phyloP scores from a whole-genome alignment of 805 yeast species.

The Candida mattraensis region DNA sequence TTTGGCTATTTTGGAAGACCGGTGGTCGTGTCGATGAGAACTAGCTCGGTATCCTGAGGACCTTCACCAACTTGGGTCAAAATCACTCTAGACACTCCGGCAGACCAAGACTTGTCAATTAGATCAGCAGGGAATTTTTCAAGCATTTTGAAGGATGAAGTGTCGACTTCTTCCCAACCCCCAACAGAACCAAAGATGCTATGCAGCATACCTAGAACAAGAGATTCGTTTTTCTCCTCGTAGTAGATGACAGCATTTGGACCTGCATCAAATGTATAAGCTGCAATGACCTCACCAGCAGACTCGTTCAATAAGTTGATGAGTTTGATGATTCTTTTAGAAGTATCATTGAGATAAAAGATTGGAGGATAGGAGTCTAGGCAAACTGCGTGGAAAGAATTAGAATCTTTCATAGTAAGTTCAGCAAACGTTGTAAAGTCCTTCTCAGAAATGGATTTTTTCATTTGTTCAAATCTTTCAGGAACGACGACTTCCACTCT shows the following conservation, averaged over 20 bases:
- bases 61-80: constrained; percentile 87
- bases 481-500: constrained; percentile 87
- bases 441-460: constrained; percentile 64
- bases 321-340: constrained; percentile 75
- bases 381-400: constrained; percentile 98
- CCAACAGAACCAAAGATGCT: constrained; percentile 54
- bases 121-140: constrained; percentile 25
- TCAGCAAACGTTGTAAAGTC: constrained; percentile 83
- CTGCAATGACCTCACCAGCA: constrained; percentile 74
- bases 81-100: constrained; percentile 80
- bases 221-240: constrained; percentile 68
- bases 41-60: constrained; percentile 61
- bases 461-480: constrained; percentile 78
- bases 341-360: constrained; percentile 88
- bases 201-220: constrained; percentile 69
- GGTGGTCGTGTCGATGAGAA: constrained; percentile 52
- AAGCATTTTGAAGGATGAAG: constrained; percentile 14
- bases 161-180: constrained; percentile 61
- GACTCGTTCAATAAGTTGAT: constrained; percentile 73
- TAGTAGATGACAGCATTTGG: constrained; percentile 98
- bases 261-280: constrained; percentile 98
- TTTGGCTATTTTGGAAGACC: constrained; percentile 58
- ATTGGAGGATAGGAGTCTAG: constrained; percentile 95
- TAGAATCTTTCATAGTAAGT: constrained; percentile 94
- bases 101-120: constrained; percentile 32